Base-by-base conservation (phyloP, 768 basidiomycete genomes). In the Termitomyces sp. region DNA sequence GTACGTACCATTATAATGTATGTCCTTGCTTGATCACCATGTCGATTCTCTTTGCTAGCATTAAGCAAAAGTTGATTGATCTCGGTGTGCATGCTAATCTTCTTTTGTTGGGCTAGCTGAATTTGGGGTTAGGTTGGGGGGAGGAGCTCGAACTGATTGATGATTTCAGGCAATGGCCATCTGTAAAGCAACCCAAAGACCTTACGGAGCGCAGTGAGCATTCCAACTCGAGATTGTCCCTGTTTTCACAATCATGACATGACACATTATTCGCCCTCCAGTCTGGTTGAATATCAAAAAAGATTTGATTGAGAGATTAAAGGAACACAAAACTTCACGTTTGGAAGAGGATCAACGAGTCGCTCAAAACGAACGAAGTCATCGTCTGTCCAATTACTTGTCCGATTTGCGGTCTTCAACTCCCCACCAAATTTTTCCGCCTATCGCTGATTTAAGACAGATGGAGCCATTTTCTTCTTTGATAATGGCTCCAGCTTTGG, bases 251-350 rank as follows among this genome's bases (percentile, higher is more conserved):
- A 24, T 44, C 4, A 13, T 45, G 13, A 45, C 44, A 24, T 45
- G 22, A 42, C 40, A 9, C 7, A 3, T 42, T 42, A 42, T 20
- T 43, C 30, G 30, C 8, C 33, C 28, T 16, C n/a, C 7, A 58
- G 58, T 47, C 32, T 58, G 58, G 58, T 7, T 28, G 43, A 54
- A 54, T 16, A 54, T 48, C 33, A 58, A 58, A 22, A 36, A 40
- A 16, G 45, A 35, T 16, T 12, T 58, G 9, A 50, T 58, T 10
- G n/a, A 38, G 28, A n/a, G 14, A 6, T n/a, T 58, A 32, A 38
- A 49, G 46, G 28, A 47, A 7, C 46, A 47, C 9, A 18, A 10
- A 38, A n/a, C 26, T 18, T 18, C 8, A 2, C 52, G 46, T 28
- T 24, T 54, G 36, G 53, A 53, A 33, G 1, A 26, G 16, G 53